Base-by-base conservation (phyloP, 352 stramenopile species). In the Globisporangium alternatum region DNA sequence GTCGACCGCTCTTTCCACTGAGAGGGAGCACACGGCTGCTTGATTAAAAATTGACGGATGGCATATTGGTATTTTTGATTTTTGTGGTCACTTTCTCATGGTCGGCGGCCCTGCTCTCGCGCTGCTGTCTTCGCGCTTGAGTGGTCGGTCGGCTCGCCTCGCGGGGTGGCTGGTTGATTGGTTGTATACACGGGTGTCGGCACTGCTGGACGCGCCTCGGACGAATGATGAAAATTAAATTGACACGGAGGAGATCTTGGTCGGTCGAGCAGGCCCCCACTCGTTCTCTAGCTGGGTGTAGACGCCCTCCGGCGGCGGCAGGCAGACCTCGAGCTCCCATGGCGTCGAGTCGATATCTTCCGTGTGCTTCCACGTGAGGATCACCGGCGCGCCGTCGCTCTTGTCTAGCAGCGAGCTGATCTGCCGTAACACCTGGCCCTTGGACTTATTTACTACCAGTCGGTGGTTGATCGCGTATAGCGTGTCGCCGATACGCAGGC, bases 391-490 rank as follows among this genome's bases (percentile, higher is more conserved):
- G 39, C 81, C 77, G 55, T 90, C 82, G 63, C 76, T 85, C 65
- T 93, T 95, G 61, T 89, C 83, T 43, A 90, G 67, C 60, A 90
- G 70, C 61, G 82, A 77, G 67, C 86, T 81, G 56, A 95, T 89
- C 66, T 93, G 81, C 68, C 84, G 77, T 54, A 95, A 71, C 58
- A 95, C 83, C 61, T 95, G 86, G 15, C 84, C 81, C 68, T 85
- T 89, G 52, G 83, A 90, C 70, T 93, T 93, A 75, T 95, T 95
- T 63, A 92, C 83, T 15, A 95, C 83, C n/a, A 92, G 79, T 63
- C 81, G 76, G 60, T 93, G 82, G 74, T 95, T 95, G 62, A 95
- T 88, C 41, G 86, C 83, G 68, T 95, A 93, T 43, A 95, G 76
- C 49, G 81, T 88, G 68, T 95, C 86, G 22, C 86, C 84, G 5